Base-by-base conservation (phyloP, 1,284 basidiomycete genomes). In the Naganishia sp. region DNA sequence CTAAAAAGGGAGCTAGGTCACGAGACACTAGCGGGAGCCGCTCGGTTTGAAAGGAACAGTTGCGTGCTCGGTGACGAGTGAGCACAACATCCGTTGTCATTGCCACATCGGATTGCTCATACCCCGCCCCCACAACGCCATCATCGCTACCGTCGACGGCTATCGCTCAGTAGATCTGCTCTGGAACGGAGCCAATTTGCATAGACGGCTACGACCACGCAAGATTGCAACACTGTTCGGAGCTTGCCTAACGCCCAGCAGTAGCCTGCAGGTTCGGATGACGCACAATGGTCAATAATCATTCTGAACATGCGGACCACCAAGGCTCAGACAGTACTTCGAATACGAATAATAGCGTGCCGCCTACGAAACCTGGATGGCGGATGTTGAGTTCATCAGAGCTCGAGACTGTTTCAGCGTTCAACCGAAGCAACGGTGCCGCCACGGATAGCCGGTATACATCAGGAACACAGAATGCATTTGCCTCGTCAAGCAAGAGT, bases 351-450 rank as follows among this genome's bases (percentile, higher is more conserved):
- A 50, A 36, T 18, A 33, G 21, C 33, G 9, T 52, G 36, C 36
- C 36, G 23, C 33, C 42, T 60, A 15, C 59, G 10, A 61, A 52
- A 25, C 59, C 59, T n/a, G 59, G 59, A 43, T 61, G 59, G 59
- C 59, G 59, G 39, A 61, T 61, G 59, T 50, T 61, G 21, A 61
- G 59, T 21, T 61, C 59, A 21, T 52, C 59, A 36, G 59, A 61
- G 15, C 21, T 61, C 21, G n/a, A n/a, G 23, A 52, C 59, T 10
- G 31, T 61, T 11, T 25, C 46, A n/a, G 48, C 21, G 25, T 10
- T 61, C 42, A 50, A 50, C 45, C 39, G 48, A 42, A 36, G 23
- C 39, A 50, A 52, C 48, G 48, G 59, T 18, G 50, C 28, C 23
- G 11, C 28, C 18, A 28, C 59, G 16, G 21, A 52, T 43, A 23